phyloP scores from a whole-genome alignment of 768 basidiomycete species.

The Lactifluus subvellereus region DNA sequence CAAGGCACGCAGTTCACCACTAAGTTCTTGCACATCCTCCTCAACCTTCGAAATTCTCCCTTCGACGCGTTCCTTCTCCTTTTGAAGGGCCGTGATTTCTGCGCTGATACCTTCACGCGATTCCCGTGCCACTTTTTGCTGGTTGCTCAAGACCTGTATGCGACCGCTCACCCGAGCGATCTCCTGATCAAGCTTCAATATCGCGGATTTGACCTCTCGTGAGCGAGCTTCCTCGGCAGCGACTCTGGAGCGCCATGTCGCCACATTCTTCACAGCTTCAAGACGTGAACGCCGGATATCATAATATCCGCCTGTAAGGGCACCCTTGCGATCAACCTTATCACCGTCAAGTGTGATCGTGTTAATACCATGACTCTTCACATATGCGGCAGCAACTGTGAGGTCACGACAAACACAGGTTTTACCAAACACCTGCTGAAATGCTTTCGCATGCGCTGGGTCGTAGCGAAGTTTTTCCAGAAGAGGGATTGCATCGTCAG shows the following conservation, averaged over 20 bases:
- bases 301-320: constrained; percentile 93
- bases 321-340: constrained; percentile 94
- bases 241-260: constrained; percentile 67
- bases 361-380: constrained; percentile 90
- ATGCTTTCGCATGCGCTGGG: constrained; percentile 64
- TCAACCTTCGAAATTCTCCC: constrained; percentile 61
- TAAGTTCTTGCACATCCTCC: constrained; percentile 60
- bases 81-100: constrained; percentile 51
- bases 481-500: constrained; percentile 73
- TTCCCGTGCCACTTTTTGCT: constrained; percentile 65
- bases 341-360: constrained; percentile 98
- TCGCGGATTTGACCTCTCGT: constrained; percentile 67
- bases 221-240: constrained; percentile 59
- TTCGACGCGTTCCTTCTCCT: constrained; percentile 65
- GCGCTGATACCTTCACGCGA: constrained; percentile 60
- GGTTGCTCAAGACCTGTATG: constrained; percentile 62
- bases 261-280: constrained; percentile 75
- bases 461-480: constrained; percentile 81
- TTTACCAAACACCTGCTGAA: constrained; percentile 96
- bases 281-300: constrained; percentile 87
- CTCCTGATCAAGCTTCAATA: constrained; percentile 75
- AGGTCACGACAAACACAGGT: constrained; percentile 95
- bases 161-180: constrained; percentile 70
- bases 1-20: constrained; percentile 61
- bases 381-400: constrained; percentile 87